These are phyloP conservation scores for Tagetes erecta DNA, from an alignment of 129 eudicot species.

Conservation along the genomic window DNA sequence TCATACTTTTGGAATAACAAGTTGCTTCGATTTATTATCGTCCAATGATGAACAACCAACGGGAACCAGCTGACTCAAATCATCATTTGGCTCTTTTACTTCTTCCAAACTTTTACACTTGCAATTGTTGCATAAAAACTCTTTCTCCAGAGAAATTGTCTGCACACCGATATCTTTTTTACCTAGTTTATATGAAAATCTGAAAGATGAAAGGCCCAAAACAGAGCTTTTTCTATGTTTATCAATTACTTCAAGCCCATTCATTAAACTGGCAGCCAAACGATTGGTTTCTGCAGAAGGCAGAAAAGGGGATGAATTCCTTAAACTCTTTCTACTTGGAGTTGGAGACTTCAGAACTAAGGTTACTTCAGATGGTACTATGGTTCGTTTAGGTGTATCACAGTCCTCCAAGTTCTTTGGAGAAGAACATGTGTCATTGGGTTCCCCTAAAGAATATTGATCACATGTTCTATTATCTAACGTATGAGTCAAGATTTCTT, in stretches of 20 bases:
- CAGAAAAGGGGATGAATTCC: slow-evolving; percentile 49
- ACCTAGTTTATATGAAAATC: slow-evolving; percentile 63
- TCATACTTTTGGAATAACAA: slow-evolving; percentile 76
- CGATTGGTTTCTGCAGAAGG: slow-evolving; percentile 49
- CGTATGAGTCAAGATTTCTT: slow-evolving; percentile 2
- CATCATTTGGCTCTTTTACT: slow-evolving; percentile 35
- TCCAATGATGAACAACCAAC: slow-evolving; percentile 44
- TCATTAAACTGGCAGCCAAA: slow-evolving; percentile 79
- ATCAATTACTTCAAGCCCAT: slow-evolving; percentile 73
- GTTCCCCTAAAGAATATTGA: slow-evolving; percentile 21
- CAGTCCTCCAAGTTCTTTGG: not conserved
- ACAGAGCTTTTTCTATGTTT: slow-evolving; percentile 56
- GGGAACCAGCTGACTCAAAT: slow-evolving; percentile 59
- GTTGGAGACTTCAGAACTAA: slow-evolving; percentile 61
- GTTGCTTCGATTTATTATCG: slow-evolving; percentile 58
- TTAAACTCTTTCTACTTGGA: slow-evolving; percentile 66
- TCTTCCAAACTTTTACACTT: slow-evolving; percentile 42
- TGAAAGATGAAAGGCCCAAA: slow-evolving; percentile 67
- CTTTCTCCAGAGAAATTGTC: slow-evolving; percentile 43
- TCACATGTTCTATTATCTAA: slow-evolving; percentile 13
- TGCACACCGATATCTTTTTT: slow-evolving; percentile 87
- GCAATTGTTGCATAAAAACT: slow-evolving; percentile 60
- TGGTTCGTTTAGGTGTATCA: slow-evolving; percentile 28
- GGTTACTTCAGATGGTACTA: slow-evolving; percentile 49
- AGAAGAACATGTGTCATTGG: slow-evolving; percentile 7